Percentiles rank a stretch among this genome's conserved stretches.
Conservation (phyloP, 306 rosid genomes). For the Quercus ilex region DNA sequence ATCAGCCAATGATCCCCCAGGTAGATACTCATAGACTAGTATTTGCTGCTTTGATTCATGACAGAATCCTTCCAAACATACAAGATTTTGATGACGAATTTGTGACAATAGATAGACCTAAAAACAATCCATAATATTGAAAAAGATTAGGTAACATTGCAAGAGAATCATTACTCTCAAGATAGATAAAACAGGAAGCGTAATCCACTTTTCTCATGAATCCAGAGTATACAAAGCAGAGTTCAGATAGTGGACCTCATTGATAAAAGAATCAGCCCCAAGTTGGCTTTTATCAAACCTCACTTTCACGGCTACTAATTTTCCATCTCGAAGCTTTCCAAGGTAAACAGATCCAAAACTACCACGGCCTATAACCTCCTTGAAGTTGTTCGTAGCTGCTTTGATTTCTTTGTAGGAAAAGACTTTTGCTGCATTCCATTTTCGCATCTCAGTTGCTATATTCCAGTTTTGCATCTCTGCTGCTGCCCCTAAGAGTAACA, state of each 20-base stretch:
- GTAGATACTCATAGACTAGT: slow-evolving; percentile 86
- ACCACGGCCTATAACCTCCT: slow-evolving; percentile 81
- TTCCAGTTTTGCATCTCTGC: slow-evolving; percentile 74
- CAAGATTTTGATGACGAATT: slow-evolving; percentile 87
- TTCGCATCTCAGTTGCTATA: slow-evolving; percentile 62
- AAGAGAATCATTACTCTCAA: background rate
- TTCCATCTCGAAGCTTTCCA: slow-evolving; percentile 75
- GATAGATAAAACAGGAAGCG: background rate
- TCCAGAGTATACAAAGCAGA: background rate
- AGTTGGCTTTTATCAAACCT: slow-evolving; percentile 81
- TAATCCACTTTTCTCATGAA: background rate
- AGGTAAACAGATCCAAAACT: slow-evolving; percentile 92
- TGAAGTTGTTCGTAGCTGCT: slow-evolving; percentile 73
- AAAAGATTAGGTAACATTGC: background rate
- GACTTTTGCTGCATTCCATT: slow-evolving; percentile 76
- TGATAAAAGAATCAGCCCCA: slow-evolving; percentile 86
- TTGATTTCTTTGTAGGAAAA: slow-evolving; percentile 83
- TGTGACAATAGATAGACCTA: slow-evolving; percentile 78
- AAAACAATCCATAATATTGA: slow-evolving; percentile 5
- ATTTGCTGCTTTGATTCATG: slow-evolving; percentile 88
- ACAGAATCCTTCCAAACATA: slow-evolving; percentile 87
- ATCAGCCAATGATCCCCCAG: slow-evolving; percentile 87
- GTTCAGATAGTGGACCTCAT: slow-evolving; percentile 58
- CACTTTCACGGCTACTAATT: slow-evolving; percentile 84
- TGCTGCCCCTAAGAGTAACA: slow-evolving; percentile 40